A percentile compares a stretch with the other conserved stretches of the same genome.
phyloP scores from a whole-genome alignment of 2,329 filamentous ascomycete genomes.

The Neobulgaria alba region DNA sequence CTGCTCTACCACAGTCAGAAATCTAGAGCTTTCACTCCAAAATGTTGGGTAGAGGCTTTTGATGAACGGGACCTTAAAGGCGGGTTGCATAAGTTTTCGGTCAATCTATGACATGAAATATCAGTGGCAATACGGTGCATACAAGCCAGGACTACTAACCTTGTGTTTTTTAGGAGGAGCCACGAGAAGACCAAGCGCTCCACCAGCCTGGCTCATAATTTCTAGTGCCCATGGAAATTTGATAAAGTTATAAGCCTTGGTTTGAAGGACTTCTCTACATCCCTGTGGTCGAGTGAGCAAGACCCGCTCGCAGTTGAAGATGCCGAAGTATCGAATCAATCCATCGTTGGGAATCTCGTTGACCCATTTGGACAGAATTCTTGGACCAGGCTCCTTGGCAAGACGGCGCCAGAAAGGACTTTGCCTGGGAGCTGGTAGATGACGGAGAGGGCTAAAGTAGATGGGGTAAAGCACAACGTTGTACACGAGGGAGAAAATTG shows the following conservation, averaged over 20 bases:
- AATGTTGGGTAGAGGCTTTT: neutral
- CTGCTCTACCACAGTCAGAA: conserved; percentile 18
- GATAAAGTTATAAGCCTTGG: neutral
- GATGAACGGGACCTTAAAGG: neutral
- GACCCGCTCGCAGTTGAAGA: neutral
- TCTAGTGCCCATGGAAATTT: neutral
- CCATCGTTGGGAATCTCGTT: conserved; percentile 55
- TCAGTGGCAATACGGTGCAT: neutral
- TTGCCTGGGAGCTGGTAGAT: conserved; percentile 35
- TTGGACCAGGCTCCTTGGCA: conserved; percentile 34
- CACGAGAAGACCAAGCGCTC: neutral
- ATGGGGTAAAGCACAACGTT: conserved; percentile 30
- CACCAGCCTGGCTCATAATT: neutral
- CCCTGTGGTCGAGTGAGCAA: neutral
- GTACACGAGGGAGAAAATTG: neutral
- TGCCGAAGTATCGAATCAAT: neutral
- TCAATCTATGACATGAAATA: neutral
- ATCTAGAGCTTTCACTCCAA: neutral
- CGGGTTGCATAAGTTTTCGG: neutral
- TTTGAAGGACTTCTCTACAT: neutral
- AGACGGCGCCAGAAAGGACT: conserved; percentile 34
- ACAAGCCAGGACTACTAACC: neutral
- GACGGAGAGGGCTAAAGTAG: conserved; percentile 35
- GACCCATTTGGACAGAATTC: conserved; percentile 56
- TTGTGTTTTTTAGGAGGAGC: neutral